Percentiles rank a stretch among this genome's conserved stretches.
Conservation (phyloP, 805 yeast species). For the Starmerella ratchasimensis region DNA sequence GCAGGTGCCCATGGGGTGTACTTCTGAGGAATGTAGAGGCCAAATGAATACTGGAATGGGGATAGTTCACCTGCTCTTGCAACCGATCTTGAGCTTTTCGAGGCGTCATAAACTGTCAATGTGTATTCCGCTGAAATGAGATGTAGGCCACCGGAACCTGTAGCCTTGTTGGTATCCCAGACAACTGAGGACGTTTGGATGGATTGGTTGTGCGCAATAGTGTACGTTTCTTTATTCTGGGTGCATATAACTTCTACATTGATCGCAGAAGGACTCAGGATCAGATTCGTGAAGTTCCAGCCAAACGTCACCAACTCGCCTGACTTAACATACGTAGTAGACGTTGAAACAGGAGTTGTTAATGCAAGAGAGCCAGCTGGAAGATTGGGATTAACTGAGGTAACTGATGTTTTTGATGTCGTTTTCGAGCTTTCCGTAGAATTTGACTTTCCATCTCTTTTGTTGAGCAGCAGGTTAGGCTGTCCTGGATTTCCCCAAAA, state of each 20-base stretch:
- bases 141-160: slow-evolving; percentile 18
- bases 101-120: slow-evolving; percentile 27
- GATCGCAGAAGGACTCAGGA: slow-evolving; percentile 27
- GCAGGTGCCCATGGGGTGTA: slow-evolving; percentile 25
- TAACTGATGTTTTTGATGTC: slow-evolving; percentile 3
- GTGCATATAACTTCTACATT: slow-evolving; percentile 30
- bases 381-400: slow-evolving; percentile 22
- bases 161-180: slow-evolving; percentile 29
- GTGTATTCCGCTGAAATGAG: slow-evolving; percentile 28
- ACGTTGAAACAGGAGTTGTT: slow-evolving; percentile 26
- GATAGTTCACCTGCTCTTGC: slow-evolving; percentile 27
- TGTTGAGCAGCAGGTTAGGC: background rate
- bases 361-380: slow-evolving; percentile 29
- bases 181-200: slow-evolving; percentile 22
- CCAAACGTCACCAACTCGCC: slow-evolving; percentile 30
- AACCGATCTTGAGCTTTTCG: slow-evolving; percentile 19
- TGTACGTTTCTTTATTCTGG: slow-evolving; percentile 27
- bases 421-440: background rate
- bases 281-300: slow-evolving; percentile 29
- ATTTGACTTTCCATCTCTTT: background rate
- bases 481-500: background rate
- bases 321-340: slow-evolving; percentile 27
- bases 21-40: slow-evolving; percentile 29
- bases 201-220: slow-evolving; percentile 26
- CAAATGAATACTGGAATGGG: slow-evolving; percentile 25